A percentile compares a stretch with the other conserved stretches of the same genome.
These are phyloP conservation scores for Aspergillus thermomutatus DNA, from an alignment of 2,329 filamentous ascomycete species.

Conservation along the genomic window DNA sequence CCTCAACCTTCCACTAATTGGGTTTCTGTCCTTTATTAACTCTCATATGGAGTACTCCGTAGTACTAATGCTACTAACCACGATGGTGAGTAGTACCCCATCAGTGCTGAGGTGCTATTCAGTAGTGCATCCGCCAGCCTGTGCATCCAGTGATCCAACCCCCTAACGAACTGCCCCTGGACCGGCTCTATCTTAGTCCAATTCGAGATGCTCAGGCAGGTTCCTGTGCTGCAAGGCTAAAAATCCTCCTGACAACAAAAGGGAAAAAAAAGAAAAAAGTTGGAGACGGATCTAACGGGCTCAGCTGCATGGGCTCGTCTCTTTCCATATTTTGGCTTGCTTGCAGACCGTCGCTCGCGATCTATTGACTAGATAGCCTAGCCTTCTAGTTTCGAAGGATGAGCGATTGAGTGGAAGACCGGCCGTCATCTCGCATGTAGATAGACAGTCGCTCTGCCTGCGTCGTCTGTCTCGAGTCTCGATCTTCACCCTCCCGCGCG, in stretches of 20 bases:
- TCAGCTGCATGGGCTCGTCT: neutral
- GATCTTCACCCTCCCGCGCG: neutral
- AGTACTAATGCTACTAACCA: neutral
- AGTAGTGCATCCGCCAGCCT: neutral
- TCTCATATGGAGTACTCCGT: neutral
- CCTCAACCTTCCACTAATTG: constrained; percentile 23
- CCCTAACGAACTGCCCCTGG: constrained; percentile 2
- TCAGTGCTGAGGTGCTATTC: neutral
- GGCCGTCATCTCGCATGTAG: neutral
- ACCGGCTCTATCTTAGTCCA: neutral
- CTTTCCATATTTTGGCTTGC: neutral
- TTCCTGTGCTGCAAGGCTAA: neutral
- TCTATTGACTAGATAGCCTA: neutral
- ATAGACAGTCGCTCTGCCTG: neutral
- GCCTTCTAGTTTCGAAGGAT: neutral
- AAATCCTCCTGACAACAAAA: neutral
- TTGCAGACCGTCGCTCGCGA: too few species aligned
- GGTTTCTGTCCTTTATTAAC: constrained; percentile 25
- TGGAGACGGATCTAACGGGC: neutral
- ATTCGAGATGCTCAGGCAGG: neutral
- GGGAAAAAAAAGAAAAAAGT: neutral
- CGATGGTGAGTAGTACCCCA: neutral
- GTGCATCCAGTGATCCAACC: too few species aligned
- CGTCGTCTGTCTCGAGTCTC: neutral
- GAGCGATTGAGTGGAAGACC: neutral